Evolutionary conservation across 2,329 filamentous ascomycete species (phyloP), one percentile per base, ranked within the genome.

Genomic region (Talaromyces sp.): DNA sequence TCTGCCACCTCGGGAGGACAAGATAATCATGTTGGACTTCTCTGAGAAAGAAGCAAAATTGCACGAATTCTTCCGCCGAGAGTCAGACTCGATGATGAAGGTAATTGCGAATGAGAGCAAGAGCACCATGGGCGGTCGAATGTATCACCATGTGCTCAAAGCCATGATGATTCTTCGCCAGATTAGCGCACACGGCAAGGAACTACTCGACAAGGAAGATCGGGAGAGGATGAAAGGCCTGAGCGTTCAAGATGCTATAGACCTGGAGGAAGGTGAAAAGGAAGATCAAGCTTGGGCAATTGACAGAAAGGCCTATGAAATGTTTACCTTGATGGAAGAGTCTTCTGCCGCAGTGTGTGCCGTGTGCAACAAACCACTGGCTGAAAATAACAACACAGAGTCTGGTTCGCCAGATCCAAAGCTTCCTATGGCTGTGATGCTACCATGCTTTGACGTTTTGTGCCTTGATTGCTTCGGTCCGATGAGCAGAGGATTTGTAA

Each of bases 111-210:
- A 87, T 74, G 80, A 88, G 71, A 83, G 85, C 69, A 86, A 86
- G 61, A 89, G 87, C 68, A 86, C 87, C 67, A 83, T 95, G 60
- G 90, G 90, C 47, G 94, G 93, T 49, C 92, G 90, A 70, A 90
- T 91, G n/a, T 97, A 97, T 73, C 93, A 95, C 56, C 92, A 97
- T 71, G 95, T 99, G 56, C 80, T 99, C 67, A 93, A 95, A 69
- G 91, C 92, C 4, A 97, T 99, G 73, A 85, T 96, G 69, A 90
- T 94, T 35, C 86, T 99, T 19, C 91, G 95, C 10, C 84, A 96
- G 47, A 90, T 98, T 60, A 97, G 93, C 73, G 95, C 93, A 1
- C 94, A 97, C 74, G 95, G 95, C n/a, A 90, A 90, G 69, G 94
- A 98, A 66, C 85, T 99, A 8, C 84, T 99, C 2, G 91, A 89